Evolutionary conservation across 2,329 filamentous ascomycete species (phyloP), one percentile per base, ranked within the genome.

Genomic region (Ilyonectria sp.): DNA sequence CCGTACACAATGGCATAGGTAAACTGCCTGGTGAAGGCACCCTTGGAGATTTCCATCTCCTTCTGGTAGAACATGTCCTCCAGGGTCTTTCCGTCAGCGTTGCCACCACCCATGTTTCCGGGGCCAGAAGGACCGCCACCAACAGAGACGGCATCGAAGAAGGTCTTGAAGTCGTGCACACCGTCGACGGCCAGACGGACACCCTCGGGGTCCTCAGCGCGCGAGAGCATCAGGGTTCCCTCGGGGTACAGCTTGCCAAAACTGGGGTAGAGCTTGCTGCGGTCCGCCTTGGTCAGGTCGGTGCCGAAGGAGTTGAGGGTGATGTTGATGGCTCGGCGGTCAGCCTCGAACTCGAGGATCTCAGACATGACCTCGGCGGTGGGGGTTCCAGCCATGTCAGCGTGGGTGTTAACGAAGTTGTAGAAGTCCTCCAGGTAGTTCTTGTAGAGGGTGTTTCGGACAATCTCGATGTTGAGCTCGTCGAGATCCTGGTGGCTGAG

Each of bases 41-140:
- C 85, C 87, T 99, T 99, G 63, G 93, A 95, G 71, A 98, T 92
- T 81, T 99, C 95, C 96, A 98, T 98, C 84, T 99, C 96, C 85
- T 97, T 98, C 82, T 98, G 94, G 81, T 99, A 99, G 84, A 99
- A 99, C 85, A 99, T 87, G 79, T 99, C 96, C 80, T 99, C 96
- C 75, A 99, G 82, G 76, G 95, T 98, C 84, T 93, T 94, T 55
- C 93, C 92, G 74, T 97, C 94, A 17, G 90, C 86, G 29, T 92
- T 91, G n/a, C 89, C 86, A 40, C 94, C 94, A 26, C 90, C 90
- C 92, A 95, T 94, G 82, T 97, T 97, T 52, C 94, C 94, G 33
- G 94, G 89, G 4, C 93, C 90, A 5, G 90, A 88, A 37, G 91
- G 86, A 1, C 91, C 90, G 43, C 93, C 91, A 37, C 91, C 90